Evolutionary conservation across 192 early-diverging fungal genomes (phyloP), one percentile per base, ranked within the genome.

Genomic region (Allomyces macrogynus): DNA sequence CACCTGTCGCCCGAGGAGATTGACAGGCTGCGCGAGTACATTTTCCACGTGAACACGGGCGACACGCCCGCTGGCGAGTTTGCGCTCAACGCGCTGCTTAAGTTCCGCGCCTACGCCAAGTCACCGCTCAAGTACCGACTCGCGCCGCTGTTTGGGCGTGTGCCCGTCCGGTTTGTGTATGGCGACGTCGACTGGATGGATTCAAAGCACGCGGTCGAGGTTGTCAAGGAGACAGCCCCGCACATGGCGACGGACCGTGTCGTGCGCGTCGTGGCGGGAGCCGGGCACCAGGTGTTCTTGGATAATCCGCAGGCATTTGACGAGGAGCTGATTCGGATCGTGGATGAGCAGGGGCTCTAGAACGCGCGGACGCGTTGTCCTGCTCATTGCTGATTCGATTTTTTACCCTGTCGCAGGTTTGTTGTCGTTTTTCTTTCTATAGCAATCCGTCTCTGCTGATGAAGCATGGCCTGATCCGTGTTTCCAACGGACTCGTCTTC

Each of bases 181-280:
- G 89, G 89, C n/a, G 73, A 73, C 23, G 69, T 74, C 32, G 92
- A 95, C 77, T 95, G 92, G 92, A 91, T 95, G 87, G 89, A 95
- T 68, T 84, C 83, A 70, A 72, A 74, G 22, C 80, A 84, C 23
- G 90, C 84, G 60, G 73, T 85, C 49, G 71, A 80, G 60, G 87
- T 57, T 3, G 16, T 57, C 16, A n/a, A 14, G 16, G 49, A 57
- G 12, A 16, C 16, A 16, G 20, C 49, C 9, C 16, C 49, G 16
- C 20, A 14, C 20, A n/a, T n/a, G 20, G 49, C 2, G 16, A 57
- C 49, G 49, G 49, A 57, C 49, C 16, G 12, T n/a, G 12, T 10
- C 16, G 49, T 57, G 49, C 49, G 20, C 0, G 27, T 66, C 24
- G 68, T 71, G 23, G 20, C 23, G 43, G 70, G 62, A 23, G 68